Conservation (phyloP, 345 rosid genomes). For the Carallia brachiata region DNA sequence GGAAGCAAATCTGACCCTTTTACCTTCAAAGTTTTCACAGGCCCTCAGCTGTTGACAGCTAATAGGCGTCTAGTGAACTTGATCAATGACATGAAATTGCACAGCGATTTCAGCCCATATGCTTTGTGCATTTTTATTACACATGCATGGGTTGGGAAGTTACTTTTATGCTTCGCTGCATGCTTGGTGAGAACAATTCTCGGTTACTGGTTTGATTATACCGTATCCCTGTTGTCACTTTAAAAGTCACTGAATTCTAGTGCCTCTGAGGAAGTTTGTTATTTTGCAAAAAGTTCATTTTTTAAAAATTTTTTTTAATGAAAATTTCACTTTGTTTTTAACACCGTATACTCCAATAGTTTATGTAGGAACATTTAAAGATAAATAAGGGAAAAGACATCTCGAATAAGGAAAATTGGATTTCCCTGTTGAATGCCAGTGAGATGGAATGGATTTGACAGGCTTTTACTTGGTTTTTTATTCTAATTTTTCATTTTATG, state of each 20-base stretch:
- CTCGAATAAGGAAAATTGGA: not conserved
- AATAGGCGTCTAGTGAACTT: slow-evolving; percentile 4
- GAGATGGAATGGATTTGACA: slow-evolving; percentile 1
- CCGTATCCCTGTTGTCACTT: too few species aligned
- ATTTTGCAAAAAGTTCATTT: too few species aligned
- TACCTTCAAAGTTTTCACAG: not conserved
- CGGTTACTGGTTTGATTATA: too few species aligned
- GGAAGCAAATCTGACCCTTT: slow-evolving; percentile 13
- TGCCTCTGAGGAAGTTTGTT: too few species aligned
- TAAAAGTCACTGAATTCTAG: too few species aligned
- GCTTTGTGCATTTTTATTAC: not conserved
- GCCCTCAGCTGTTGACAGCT: not conserved
- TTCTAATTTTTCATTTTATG: slow-evolving; percentile 19
- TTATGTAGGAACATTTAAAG: too few species aligned
- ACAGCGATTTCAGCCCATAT: not conserved
- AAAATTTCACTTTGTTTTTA: too few species aligned
- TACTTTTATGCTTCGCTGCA: not conserved
- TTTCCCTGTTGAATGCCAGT: not conserved
- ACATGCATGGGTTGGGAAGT: not conserved
- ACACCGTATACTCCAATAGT: too few species aligned
- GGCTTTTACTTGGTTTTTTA: slow-evolving; percentile 10
- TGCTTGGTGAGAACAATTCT: not conserved
- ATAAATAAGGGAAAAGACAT: too few species aligned
- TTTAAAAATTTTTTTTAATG: too few species aligned
- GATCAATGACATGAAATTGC: not conserved